Evolutionary conservation across 2,329 filamentous ascomycete genomes (phyloP).

Genomic region (Ophiocordyceps australis): DNA sequence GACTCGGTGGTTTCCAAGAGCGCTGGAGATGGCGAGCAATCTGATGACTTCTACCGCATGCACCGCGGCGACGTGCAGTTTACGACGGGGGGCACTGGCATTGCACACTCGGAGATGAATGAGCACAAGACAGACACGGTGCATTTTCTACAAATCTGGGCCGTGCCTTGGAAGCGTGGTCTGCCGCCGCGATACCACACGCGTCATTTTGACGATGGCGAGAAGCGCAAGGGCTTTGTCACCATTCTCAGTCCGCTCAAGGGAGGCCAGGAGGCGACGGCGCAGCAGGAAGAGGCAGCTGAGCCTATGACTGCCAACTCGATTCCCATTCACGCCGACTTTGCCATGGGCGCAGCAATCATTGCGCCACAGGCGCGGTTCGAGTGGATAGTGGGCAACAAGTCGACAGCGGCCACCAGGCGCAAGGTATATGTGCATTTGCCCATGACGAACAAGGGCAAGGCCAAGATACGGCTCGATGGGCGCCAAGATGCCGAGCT

Average conservation of each 20-base stretch:
- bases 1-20: slow-evolving; percentile 68
- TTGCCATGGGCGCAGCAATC: slow-evolving; percentile 66
- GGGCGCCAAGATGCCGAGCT: slow-evolving; percentile 46
- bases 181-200: slow-evolving; percentile 65
- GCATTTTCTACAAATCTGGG: slow-evolving; percentile 85
- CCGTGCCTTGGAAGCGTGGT: slow-evolving; percentile 55
- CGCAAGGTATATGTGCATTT: slow-evolving; percentile 69
- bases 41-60: slow-evolving; percentile 52
- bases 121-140: slow-evolving; percentile 52
- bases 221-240: slow-evolving; percentile 53
- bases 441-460: slow-evolving; percentile 62
- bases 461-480: slow-evolving; percentile 51
- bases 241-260: slow-evolving; percentile 61
- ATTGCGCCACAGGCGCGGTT: slow-evolving; percentile 48
- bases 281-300: slow-evolving; percentile 43
- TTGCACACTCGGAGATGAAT: slow-evolving; percentile 72
- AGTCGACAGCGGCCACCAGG: slow-evolving; percentile 28
- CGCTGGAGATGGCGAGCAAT: slow-evolving; percentile 34
- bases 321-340: slow-evolving; percentile 71
- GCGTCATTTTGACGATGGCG: slow-evolving; percentile 49
- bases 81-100: slow-evolving; percentile 67
- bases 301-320: slow-evolving; percentile 43
- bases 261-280: slow-evolving; percentile 41
- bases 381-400: slow-evolving; percentile 52
- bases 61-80: slow-evolving; percentile 74